Conservation (phyloP, 495 filamentous ascomycete genomes). For the Aspergillus mulundensis region DNA sequence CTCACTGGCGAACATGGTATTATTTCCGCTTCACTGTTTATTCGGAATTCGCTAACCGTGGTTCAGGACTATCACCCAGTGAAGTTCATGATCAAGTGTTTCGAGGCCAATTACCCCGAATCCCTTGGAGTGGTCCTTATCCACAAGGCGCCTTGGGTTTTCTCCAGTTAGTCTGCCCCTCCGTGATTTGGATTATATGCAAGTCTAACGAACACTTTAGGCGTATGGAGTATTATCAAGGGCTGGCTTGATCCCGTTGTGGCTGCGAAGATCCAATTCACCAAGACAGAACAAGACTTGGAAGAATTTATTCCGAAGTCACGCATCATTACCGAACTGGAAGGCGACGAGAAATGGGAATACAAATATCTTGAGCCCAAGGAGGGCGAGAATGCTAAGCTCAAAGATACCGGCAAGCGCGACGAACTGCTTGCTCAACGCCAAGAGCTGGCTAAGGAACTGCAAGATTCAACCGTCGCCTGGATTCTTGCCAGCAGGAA, state of each 20-base stretch:
- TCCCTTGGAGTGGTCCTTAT: constrained; percentile 88
- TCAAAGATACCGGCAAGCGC: constrained; percentile 63
- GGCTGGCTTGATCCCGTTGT: constrained; percentile 98
- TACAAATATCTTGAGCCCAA: constrained; percentile 73
- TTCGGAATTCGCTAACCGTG: constrained; percentile 12
- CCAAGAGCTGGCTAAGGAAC: constrained; percentile 58
- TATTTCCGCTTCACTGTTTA: constrained; percentile 4
- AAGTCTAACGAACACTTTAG: constrained; percentile 28
- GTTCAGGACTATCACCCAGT: constrained; percentile 86
- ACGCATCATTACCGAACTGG: constrained; percentile 75
- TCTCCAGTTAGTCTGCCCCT: constrained; percentile 64
- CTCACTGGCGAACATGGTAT: constrained; percentile 89
- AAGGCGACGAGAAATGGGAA: constrained; percentile 73
- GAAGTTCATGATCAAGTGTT: constrained; percentile 99
- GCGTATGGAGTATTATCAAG: constrained; percentile 83
- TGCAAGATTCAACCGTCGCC: constrained; percentile 63
- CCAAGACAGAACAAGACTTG: constrained; percentile 74
- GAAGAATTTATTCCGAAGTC: constrained; percentile 66
- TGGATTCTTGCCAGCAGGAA: constrained; percentile 58
- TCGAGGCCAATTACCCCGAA: constrained; percentile 98
- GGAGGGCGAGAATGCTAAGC: constrained; percentile 62
- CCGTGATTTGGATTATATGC: background rate
- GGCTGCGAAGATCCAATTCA: constrained; percentile 92
- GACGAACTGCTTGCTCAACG: constrained; percentile 58
- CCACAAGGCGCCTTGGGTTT: constrained; percentile 95